Percentiles rank a stretch among this genome's conserved stretches.
phyloP scores from a whole-genome alignment of 148 eudicot genomes.

The Talinum fruticosum region DNA sequence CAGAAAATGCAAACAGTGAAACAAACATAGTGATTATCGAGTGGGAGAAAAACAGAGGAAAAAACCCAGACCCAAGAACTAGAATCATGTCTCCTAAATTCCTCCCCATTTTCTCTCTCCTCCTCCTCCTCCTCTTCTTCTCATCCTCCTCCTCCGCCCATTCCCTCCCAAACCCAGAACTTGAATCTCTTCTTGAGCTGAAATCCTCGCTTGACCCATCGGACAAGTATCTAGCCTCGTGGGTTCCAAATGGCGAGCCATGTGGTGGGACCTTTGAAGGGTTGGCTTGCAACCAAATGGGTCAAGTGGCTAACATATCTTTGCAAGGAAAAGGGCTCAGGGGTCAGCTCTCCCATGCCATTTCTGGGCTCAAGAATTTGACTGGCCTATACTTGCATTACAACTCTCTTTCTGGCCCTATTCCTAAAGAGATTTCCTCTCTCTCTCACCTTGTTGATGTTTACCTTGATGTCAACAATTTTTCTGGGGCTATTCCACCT shows the following conservation, averaged over 20 bases:
- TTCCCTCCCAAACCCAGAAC: conserved; percentile 35
- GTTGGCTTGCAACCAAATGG: conserved; percentile 62
- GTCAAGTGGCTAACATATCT: conserved; percentile 83
- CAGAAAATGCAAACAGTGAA: conserved; percentile 3
- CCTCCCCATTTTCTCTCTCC: neutral
- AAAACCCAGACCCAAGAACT: neutral
- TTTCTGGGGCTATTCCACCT: conserved; percentile 69
- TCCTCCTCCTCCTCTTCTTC: neutral
- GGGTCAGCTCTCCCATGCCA: conserved; percentile 73
- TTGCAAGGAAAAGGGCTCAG: conserved; percentile 80
- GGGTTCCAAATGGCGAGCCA: conserved; percentile 62
- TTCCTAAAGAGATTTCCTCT: conserved; percentile 58
- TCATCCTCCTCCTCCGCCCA: conserved; percentile 15
- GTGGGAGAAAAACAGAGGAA: neutral
- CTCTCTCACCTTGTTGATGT: conserved; percentile 59
- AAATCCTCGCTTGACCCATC: conserved; percentile 81
- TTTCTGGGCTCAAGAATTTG: conserved; percentile 56
- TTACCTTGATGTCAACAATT: conserved; percentile 81
- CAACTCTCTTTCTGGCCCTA: conserved; percentile 67
- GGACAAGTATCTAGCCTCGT: conserved; percentile 43
- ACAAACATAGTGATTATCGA: conserved; percentile 19
- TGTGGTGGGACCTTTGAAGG: conserved; percentile 75
- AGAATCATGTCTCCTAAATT: conserved; percentile 6
- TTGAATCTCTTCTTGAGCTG: conserved; percentile 51
- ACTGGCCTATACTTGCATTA: conserved; percentile 90